phyloP scores from a whole-genome alignment of 164 flowering plant species.

The Kingdonia uniflora region DNA sequence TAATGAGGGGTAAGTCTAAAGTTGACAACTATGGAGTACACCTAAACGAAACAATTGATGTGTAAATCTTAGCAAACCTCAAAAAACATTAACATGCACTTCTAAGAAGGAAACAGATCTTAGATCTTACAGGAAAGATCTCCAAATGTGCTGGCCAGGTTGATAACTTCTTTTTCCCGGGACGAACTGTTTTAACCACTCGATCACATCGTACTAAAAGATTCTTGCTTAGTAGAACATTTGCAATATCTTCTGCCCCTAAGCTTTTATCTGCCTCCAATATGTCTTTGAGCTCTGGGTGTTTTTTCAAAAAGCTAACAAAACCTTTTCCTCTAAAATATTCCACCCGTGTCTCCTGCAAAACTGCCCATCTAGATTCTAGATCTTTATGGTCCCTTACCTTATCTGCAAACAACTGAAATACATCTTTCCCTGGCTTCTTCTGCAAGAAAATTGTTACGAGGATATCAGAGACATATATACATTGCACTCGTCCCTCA shows the following conservation, averaged over 20 bases:
- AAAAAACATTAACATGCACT: background rate
- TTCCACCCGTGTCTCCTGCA: conserved; percentile 94
- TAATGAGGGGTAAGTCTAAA: background rate
- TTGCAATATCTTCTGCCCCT: no score
- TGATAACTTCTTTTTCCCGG: conserved; percentile 93
- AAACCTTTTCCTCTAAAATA: no score
- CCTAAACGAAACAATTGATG: no score
- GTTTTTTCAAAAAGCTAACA: no score
- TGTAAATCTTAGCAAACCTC: background rate
- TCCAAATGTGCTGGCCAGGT: conserved; percentile 98
- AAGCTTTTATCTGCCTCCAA: no score
- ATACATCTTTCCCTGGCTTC: conserved; percentile 51
- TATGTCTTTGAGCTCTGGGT: no score
- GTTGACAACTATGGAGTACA: no score
- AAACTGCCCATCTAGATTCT: conserved; percentile 93
- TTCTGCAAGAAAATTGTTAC: conserved; percentile 53
- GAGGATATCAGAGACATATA: no score
- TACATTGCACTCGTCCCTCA: no score
- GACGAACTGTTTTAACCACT: conserved; percentile 88
- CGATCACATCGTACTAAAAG: conserved; percentile 94
- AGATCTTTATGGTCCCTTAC: conserved; percentile 87
- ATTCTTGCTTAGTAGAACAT: conserved; percentile 57
- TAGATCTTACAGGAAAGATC: conserved; percentile 63
- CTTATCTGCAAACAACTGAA: conserved; percentile 96
- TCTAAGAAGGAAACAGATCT: background rate